Percentiles rank a stretch among this genome's conserved stretches.
These are phyloP conservation scores for Elymus sibiricus DNA, from an alignment of 176 grass and related monocot species.

Conservation along the genomic window DNA sequence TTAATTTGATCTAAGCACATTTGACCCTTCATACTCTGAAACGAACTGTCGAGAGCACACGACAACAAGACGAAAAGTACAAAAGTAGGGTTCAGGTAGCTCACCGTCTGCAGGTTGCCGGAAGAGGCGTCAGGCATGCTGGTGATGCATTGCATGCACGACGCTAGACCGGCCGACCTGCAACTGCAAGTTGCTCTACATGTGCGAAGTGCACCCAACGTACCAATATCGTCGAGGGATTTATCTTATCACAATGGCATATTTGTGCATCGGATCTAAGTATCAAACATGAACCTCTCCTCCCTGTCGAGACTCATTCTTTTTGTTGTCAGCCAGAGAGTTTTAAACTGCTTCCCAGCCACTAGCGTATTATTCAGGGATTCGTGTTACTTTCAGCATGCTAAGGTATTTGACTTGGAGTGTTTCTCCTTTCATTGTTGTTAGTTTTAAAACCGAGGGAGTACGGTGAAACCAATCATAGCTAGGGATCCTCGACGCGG, in stretches of 20 bases:
- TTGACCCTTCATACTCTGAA: conserved; percentile 29
- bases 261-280: background rate
- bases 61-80: background rate
- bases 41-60: background rate
- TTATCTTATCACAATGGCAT: background rate
- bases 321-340: background rate
- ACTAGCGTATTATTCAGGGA: background rate
- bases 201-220: background rate
- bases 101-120: conserved; percentile 3
- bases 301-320: background rate
- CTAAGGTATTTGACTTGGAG: conserved; percentile 22
- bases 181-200: conserved; percentile 11
- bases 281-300: background rate
- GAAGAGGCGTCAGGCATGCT: conserved; percentile 13
- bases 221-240: background rate
- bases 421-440: background rate
- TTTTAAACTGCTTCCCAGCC: background rate
- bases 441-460: conserved; percentile 4
- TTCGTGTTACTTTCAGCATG: conserved; percentile 21
- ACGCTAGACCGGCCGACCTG: background rate
- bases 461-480: conserved; percentile 4
- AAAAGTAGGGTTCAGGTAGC: background rate
- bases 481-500: background rate
- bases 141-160: conserved; percentile 5
- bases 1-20: background rate